Percentiles rank a stretch among this genome's conserved stretches.
Evolutionary conservation across 176 grass and related monocot species (phyloP).

Genomic region (Themeda triandra): DNA sequence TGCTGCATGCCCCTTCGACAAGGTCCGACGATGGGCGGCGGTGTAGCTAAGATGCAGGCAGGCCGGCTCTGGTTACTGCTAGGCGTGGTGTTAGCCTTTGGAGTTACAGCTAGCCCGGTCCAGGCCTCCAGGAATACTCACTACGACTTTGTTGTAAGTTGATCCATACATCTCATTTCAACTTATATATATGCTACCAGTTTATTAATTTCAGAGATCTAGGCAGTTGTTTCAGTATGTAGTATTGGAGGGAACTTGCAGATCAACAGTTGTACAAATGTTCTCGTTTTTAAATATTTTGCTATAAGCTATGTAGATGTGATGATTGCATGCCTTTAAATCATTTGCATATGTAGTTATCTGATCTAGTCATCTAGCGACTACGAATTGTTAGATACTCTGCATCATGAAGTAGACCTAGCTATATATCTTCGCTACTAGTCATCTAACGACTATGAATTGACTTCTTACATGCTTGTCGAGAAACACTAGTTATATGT

Average conservation of each 20-base stretch:
- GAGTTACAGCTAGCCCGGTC: not conserved
- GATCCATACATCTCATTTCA: not conserved
- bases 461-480: not conserved
- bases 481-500: not conserved
- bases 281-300: too few relatives aligned
- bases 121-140: slow-evolving; percentile 19
- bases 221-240: too few relatives aligned
- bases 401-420: not conserved
- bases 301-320: too few relatives aligned
- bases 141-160: slow-evolving; percentile 47
- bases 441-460: too few relatives aligned
- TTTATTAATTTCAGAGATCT: not conserved
- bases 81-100: slow-evolving; percentile 14
- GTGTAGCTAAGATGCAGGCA: not conserved
- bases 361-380: too few relatives aligned
- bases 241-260: too few relatives aligned
- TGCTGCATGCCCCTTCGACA: not conserved
- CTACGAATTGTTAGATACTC: not conserved
- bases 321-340: too few relatives aligned
- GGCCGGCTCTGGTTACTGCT: slow-evolving; percentile 23
- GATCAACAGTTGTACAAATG: too few relatives aligned
- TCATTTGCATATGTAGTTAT: not conserved
- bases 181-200: not conserved
- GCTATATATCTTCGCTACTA: too few relatives aligned
- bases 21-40: slow-evolving; percentile 14